phyloP scores from a whole-genome alignment of 768 basidiomycete genomes.

The Panaeolus cyanescens region DNA sequence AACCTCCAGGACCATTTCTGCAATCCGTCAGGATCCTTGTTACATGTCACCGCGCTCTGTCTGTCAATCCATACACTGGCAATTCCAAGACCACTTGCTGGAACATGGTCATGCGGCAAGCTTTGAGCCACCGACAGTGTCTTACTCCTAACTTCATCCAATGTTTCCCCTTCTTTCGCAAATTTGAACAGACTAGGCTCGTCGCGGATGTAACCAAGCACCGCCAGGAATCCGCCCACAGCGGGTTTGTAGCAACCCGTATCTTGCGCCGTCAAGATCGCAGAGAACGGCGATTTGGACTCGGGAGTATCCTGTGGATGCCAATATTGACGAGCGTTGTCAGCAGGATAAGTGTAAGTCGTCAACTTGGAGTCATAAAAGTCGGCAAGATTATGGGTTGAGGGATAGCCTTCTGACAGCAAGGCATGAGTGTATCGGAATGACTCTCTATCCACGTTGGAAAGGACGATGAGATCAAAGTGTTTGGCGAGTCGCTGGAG shows the following conservation, averaged over 20 bases:
- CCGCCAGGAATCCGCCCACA: conserved; percentile 51
- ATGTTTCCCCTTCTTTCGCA: conserved; percentile 9
- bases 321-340: conserved; percentile 39
- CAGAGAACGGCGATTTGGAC: conserved; percentile 61
- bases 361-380: conserved; percentile 18
- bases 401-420: conserved; percentile 44
- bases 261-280: conserved; percentile 72
- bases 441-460: conserved; percentile 71
- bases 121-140: conserved; percentile 73
- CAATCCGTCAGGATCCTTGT: conserved; percentile 30
- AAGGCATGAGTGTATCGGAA: conserved; percentile 61
- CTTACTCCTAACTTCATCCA: conserved; percentile 39
- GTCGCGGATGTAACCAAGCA: conserved; percentile 40
- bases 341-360: conserved; percentile 32
- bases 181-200: neutral
- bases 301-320: conserved; percentile 41
- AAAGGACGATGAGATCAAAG: conserved; percentile 73
- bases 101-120: conserved; percentile 63
- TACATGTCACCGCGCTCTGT: conserved; percentile 45
- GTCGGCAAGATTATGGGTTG: conserved; percentile 8
- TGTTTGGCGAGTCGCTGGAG: conserved; percentile 59
- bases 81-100: conserved; percentile 59
- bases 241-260: conserved; percentile 75
- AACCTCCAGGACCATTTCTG: conserved; percentile 54
- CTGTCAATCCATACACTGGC: conserved; percentile 70